These are phyloP conservation scores for Boletus subparvulus DNA, from an alignment of 768 basidiomycete species.

Conservation along the genomic window DNA sequence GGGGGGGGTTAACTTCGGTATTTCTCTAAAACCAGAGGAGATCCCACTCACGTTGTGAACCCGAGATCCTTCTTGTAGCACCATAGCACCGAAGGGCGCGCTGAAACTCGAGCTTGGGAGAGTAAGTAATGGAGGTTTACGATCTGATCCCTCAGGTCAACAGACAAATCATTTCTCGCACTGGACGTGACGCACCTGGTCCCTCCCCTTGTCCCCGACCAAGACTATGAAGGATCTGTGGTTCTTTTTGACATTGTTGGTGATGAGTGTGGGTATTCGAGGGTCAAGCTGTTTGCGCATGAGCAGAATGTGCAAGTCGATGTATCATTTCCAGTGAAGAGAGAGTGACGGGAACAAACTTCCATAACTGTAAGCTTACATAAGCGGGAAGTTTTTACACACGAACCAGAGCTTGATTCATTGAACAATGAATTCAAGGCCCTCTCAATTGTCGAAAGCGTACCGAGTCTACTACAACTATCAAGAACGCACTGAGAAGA, in stretches of 20 bases:
- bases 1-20: not conserved
- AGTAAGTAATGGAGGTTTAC: constrained; percentile 96
- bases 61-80: constrained; percentile 99
- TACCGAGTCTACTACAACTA: too few species aligned
- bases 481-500: too few species aligned
- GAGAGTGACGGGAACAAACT: too few species aligned
- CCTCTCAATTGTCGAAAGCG: too few species aligned
- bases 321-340: too few species aligned
- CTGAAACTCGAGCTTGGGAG: constrained; percentile 86
- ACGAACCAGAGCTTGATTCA: too few species aligned
- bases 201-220: constrained; percentile 90
- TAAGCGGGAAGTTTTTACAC: too few species aligned
- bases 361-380: too few species aligned
- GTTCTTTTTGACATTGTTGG: constrained; percentile 90
- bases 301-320: not conserved
- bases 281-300: constrained; percentile 92
- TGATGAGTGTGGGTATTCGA: constrained; percentile 88
- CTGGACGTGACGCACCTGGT: constrained; percentile 61
- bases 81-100: constrained; percentile 92
- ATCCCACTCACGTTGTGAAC: constrained; percentile 74
- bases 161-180: not conserved
- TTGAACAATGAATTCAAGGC: too few species aligned
- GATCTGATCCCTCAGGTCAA: constrained; percentile 45
- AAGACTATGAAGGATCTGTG: constrained; percentile 95
- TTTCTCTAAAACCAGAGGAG: not conserved